Evolutionary conservation across 495 filamentous ascomycete species (phyloP), one percentile per base, ranked within the genome.

Genomic region (Clavariopsis aquatica): DNA sequence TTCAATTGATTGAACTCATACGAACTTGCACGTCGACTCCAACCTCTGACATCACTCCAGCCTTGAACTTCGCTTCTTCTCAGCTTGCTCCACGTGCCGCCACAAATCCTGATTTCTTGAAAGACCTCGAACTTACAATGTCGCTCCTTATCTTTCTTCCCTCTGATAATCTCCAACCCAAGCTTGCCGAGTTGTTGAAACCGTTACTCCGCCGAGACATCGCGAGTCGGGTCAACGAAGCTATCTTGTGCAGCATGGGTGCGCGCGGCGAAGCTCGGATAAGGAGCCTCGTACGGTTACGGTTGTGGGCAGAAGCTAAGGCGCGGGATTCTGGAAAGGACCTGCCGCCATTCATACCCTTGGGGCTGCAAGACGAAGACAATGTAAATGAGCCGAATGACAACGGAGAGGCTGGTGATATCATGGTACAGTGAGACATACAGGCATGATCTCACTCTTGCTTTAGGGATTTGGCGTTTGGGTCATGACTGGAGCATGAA

Each of bases 1-100:
- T 98, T 38, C 94, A 99, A 71, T 81, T 99, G 17, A 88, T 98
- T 49, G 94, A 98, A 76, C 81, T 98, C 60, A 98, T 99, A 71
- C 89, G 91, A 24, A 79, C 78, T 29, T 92, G 84, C 77, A 90
- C 83, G 26, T 74, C 83, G 8, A 75, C 76, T 31, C 81, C 84
- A 17, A 83, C 85, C 64, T 83, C 85, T 28, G 91, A 96, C 71
- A 92, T 96, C 65, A 86, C 79, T 12, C 86, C 89, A 15, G 93
- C 92, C 4, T 76, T 99, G 52, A 84, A 86, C 49, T 99, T 99
- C 77, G 94, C 94, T 15, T 91, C 88, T 0, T 83, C 84, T 24
- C 87, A 96, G 65, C 81, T 99, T 22, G 93, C 90, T 8, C 94
- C 95, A 1, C 86, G 90, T 34, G 94, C 93, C 0, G 85, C 92